These are phyloP conservation scores for Coemansia sp. DNA, from an alignment of 192 early-diverging fungal species.

Conservation along the genomic window DNA sequence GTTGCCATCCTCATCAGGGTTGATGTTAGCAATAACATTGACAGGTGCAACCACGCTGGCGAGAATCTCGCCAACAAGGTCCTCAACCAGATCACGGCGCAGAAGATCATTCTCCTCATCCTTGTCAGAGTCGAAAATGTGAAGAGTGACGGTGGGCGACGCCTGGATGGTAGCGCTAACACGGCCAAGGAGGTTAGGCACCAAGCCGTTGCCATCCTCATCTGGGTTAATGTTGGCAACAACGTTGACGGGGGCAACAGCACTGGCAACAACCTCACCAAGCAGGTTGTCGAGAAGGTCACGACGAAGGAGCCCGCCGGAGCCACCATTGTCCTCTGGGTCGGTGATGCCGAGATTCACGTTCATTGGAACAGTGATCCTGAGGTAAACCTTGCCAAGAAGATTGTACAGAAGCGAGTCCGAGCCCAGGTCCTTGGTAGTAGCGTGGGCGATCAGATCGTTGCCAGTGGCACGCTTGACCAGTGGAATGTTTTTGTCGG, in stretches of 20 bases:
- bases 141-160: constrained; percentile 20
- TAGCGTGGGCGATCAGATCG: constrained; percentile 30
- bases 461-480: constrained; percentile 26
- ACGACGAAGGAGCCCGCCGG: constrained; percentile 4
- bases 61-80: constrained; percentile 27
- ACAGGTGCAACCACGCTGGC: constrained; percentile 28
- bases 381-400: constrained; percentile 26
- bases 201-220: constrained; percentile 17
- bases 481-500: constrained; percentile 11
- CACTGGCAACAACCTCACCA: constrained; percentile 17
- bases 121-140: constrained; percentile 21
- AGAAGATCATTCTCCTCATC: not conserved
- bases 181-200: constrained; percentile 26
- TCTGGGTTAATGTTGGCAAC: constrained; percentile 21
- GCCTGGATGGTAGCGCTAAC: constrained; percentile 26
- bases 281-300: constrained; percentile 17
- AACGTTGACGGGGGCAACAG: constrained; percentile 20
- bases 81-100: constrained; percentile 22
- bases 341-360: constrained; percentile 30
- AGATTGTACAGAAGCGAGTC: constrained; percentile 24
- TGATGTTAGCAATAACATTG: constrained; percentile 36
- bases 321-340: constrained; percentile 14
- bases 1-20: constrained; percentile 43
- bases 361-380: constrained; percentile 28
- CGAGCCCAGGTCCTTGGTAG: constrained; percentile 25